These are phyloP conservation scores for Suhomyces xylopsoci DNA, from an alignment of 805 yeast species.

Conservation along the genomic window DNA sequence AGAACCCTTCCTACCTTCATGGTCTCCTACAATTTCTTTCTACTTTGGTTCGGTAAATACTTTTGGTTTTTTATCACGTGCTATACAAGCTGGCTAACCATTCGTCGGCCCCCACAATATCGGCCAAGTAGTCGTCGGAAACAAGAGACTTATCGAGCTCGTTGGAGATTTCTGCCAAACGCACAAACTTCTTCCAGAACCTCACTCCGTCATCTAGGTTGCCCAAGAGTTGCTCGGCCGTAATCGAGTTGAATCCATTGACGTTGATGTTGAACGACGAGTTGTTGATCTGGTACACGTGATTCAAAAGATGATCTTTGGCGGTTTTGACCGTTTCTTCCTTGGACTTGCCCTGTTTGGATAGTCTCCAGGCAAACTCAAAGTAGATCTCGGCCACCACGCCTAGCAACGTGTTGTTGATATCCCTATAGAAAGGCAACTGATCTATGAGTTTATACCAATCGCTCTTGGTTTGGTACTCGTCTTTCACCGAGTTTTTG, in stretches of 20 bases:
- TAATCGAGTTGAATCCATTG: constrained; percentile 39
- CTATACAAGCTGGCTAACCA: constrained; percentile 25
- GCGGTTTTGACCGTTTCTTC: constrained; percentile 25
- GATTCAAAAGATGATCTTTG: constrained; percentile 32
- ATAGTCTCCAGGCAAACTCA: constrained; percentile 36
- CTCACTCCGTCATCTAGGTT: constrained; percentile 32
- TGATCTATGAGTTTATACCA: constrained; percentile 59
- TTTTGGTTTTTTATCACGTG: background rate
- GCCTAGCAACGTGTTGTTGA: constrained; percentile 64
- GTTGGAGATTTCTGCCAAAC: constrained; percentile 22
- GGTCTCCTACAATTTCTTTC: background rate
- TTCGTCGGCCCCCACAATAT: constrained; percentile 27
- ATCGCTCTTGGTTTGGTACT: constrained; percentile 36
- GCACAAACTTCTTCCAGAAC: constrained; percentile 36
- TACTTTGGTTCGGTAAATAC: too few species aligned
- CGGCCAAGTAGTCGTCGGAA: constrained; percentile 18
- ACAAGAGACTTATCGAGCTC: constrained; percentile 27
- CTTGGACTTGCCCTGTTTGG: constrained; percentile 20
- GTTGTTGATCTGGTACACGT: constrained; percentile 36
- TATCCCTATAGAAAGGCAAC: constrained; percentile 57
- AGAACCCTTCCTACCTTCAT: background rate
- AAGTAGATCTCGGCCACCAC: constrained; percentile 54
- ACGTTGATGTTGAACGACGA: constrained; percentile 41
- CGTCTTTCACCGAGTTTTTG: constrained; percentile 48
- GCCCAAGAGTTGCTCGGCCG: constrained; percentile 24